Percentiles rank a stretch among this genome's conserved stretches.
These are phyloP conservation scores for Trebouxia sp. DNA, from an alignment of 139 green algal genomes.

Conservation along the genomic window DNA sequence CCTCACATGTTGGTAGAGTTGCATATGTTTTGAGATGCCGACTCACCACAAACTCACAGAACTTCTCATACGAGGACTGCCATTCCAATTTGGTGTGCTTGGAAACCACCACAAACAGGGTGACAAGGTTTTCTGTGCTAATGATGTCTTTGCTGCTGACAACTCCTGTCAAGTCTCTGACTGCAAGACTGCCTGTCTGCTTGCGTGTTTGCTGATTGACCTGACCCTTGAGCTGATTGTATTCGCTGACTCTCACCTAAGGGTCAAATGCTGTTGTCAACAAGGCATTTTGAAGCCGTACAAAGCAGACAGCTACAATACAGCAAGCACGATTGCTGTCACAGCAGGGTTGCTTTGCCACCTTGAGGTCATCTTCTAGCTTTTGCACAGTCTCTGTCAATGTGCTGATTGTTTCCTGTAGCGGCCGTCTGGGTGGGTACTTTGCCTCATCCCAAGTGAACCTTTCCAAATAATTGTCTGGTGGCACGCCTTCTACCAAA, in stretches of 20 bases:
- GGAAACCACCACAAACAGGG: conserved; percentile 88
- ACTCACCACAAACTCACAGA: conserved; percentile 87
- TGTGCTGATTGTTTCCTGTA: conserved; percentile 90
- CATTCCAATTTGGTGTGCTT: conserved; percentile 84
- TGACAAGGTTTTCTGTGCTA: conserved; percentile 91
- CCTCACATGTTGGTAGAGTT: no score
- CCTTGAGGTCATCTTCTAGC: conserved; percentile 98
- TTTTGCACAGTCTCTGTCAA: conserved; percentile 84
- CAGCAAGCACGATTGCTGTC: not conserved
- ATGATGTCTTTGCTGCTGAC: conserved; percentile 76
- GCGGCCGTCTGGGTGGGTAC: conserved; percentile 81
- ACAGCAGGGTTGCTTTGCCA: conserved; percentile 37
- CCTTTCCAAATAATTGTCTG: conserved; percentile 74
- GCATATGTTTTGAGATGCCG: not conserved
- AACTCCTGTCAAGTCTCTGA: conserved; percentile 77
- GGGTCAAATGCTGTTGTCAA: not conserved
- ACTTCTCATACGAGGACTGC: conserved; percentile 84
- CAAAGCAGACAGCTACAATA: not conserved
- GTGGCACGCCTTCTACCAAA: conserved; percentile 67
- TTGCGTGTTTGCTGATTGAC: conserved; percentile 79
- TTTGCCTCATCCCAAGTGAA: conserved; percentile 98
- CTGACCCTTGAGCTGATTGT: conserved; percentile 78
- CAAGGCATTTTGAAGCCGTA: not conserved
- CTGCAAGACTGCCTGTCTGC: conserved; percentile 82
- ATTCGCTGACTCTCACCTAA: conserved; percentile 72